Base-by-base conservation (phyloP, 139 green algal species). In the Desmodesmus armatus region DNA sequence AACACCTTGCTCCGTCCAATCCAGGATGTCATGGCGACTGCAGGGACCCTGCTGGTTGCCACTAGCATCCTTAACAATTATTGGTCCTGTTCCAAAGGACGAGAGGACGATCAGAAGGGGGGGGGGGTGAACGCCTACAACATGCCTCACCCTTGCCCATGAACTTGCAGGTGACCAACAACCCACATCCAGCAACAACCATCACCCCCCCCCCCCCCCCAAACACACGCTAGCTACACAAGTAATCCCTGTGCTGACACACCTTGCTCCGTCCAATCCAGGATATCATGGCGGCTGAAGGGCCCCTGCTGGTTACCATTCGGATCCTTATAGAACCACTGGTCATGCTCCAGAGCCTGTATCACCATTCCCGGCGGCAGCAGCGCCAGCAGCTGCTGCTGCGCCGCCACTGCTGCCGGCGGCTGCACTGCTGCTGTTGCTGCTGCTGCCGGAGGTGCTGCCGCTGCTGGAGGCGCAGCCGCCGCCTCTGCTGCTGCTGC, bases 221-320 rank as follows among this genome's bases (percentile, higher is more conserved):
- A n/a, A n/a, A n/a, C n/a, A n/a, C n/a, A n/a, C n/a, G n/a, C n/a
- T n/a, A n/a, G n/a, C n/a, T n/a, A n/a, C n/a, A n/a, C n/a, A n/a
- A n/a, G n/a, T n/a, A n/a, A n/a, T n/a, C n/a, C n/a, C n/a, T n/a
- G n/a, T n/a, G n/a, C n/a, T n/a, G n/a, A n/a, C n/a, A n/a, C n/a
- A n/a, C n/a, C n/a, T n/a, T n/a, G n/a, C 37, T 95, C 93, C 11
- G 92, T 93, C 95, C 95, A 98, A 2, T 96, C 94, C 33, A 97
- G 70, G 49, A 98, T 96, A 78, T 98, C 94, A 7, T 80, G 62
- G 5, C 88, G 89, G 2, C 85, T 62, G 77, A 98, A 98, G 2
- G 95, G 95, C 5, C 95, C 95, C 88, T 98, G 95, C 31, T 86
- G 39, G 19, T 53, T 40, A 62, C 85, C 85, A 35, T 78, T 23